phyloP scores from a whole-genome alignment of 2,329 filamentous ascomycete species.

The Alternaria brassicae region DNA sequence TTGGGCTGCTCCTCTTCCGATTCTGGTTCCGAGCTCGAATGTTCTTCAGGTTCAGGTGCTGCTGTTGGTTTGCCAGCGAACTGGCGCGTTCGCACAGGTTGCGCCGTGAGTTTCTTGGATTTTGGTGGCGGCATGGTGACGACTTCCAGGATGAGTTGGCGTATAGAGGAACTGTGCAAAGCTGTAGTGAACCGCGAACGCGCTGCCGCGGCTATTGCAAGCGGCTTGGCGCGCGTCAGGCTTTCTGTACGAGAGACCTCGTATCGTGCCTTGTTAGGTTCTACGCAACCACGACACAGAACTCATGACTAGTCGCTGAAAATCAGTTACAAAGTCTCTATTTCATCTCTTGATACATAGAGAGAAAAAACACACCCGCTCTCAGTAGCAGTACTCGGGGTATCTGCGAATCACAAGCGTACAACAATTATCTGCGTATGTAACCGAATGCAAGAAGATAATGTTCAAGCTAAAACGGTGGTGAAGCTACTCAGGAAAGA shows the following conservation, averaged over 20 bases:
- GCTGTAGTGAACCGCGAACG: neutral
- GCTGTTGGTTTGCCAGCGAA: constrained; percentile 80
- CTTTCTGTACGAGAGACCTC: neutral
- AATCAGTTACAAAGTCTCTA: neutral
- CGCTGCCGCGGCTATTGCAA: constrained; percentile 14
- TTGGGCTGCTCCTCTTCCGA: constrained; percentile 61
- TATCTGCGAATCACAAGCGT: neutral
- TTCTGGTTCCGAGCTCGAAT: constrained; percentile 54
- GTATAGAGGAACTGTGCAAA: constrained; percentile 4
- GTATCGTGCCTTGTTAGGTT: neutral
- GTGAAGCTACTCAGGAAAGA: neutral
- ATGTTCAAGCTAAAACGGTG: neutral
- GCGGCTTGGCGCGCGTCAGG: constrained; percentile 17
- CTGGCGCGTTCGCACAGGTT: constrained; percentile 80
- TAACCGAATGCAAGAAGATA: neutral
- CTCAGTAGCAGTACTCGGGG: neutral
- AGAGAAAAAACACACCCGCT: neutral
- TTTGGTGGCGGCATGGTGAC: constrained; percentile 61
- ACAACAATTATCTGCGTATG: neutral
- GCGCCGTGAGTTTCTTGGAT: constrained; percentile 87
- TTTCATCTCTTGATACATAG: neutral
- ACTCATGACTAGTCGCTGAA: too few relatives aligned
- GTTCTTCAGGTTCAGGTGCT: constrained; percentile 45
- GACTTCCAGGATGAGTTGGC: neutral
- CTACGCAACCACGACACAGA: neutral